Evolutionary conservation across 768 basidiomycete species (phyloP), one percentile per base, ranked within the genome.

Genomic region (Stropharia rugosoannulata): DNA sequence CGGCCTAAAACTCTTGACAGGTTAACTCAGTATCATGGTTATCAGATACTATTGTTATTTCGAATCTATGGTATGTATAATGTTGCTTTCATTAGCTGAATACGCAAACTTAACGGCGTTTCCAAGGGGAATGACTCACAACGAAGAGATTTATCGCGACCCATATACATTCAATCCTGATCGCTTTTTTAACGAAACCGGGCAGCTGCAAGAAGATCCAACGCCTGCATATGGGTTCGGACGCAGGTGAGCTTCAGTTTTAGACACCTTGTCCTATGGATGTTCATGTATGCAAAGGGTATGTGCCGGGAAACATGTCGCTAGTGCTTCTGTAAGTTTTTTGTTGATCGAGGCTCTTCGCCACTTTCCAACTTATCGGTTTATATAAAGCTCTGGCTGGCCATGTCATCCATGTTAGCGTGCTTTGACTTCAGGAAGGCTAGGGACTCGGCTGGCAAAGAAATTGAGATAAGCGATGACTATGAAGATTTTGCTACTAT

Each of bases 41-140:
- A 32, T 32, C 29, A 35, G 16, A 9, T 49, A 37, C 49, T 12
- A 37, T 15, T 10, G 48, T 56, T 5, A 38, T 56, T 12, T 32
- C 42, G 11, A 56, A 51, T 25, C 22, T 56, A 18, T 56, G 49
- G 55, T 56, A n/a, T 41, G 55, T 56, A n/a, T 35, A 32, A 41
- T 25, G 16, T 5, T 1, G 29, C n/a, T 19, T 2, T 12, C 9
- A 32, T 5, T 41, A 9, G 5, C 29, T 32, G 29, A 3, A 32
- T 10, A 32, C 13, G 18, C 5, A 29, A 18, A 10, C 19, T 18
- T 32, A 18, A 35, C 5, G 9, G 15, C 16, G 19, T 27, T 13
- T 16, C 19, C 6, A 18, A 57, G 56, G 56, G 56, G 49, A 1
- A 57, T 57, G 56, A 51, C 56, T 15, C 56, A 46, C 10, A 45